Conservation (phyloP, 345 rosid species). For the Citrus reticulata region DNA sequence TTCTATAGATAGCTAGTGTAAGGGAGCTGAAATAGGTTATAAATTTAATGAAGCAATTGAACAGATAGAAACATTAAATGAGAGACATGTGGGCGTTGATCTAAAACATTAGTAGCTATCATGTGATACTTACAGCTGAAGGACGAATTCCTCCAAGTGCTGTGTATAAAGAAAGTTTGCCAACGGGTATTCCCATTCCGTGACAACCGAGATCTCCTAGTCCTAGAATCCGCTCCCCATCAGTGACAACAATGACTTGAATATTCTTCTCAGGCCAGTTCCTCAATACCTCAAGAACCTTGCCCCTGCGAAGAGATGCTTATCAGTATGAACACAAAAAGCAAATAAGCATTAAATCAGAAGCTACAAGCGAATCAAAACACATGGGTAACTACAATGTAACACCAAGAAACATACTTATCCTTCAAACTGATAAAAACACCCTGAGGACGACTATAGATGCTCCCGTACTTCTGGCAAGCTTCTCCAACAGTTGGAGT, state of each 20-base stretch:
- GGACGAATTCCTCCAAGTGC: slow-evolving; percentile 99
- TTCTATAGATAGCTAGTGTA: neutral
- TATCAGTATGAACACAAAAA: slow-evolving; percentile 5
- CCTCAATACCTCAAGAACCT: slow-evolving; percentile 78
- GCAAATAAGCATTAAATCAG: slow-evolving; percentile 1
- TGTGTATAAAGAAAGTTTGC: slow-evolving; percentile 87
- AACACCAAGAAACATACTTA: slow-evolving; percentile 43
- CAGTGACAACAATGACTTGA: slow-evolving; percentile 95
- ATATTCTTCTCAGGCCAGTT: slow-evolving; percentile 96
- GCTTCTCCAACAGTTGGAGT: slow-evolving; percentile 99
- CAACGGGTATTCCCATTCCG: slow-evolving; percentile 99
- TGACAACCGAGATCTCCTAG: slow-evolving; percentile 98
- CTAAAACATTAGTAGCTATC: neutral
- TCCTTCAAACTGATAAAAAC: slow-evolving; percentile 92
- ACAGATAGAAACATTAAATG: neutral
- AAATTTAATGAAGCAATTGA: neutral
- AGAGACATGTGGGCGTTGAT: neutral
- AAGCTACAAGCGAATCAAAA: neutral
- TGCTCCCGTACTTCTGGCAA: slow-evolving; percentile 97
- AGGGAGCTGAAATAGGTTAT: neutral
- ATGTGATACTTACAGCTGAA: slow-evolving; percentile 68
- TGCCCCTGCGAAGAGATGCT: slow-evolving; percentile 52
- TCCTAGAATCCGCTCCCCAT: slow-evolving; percentile 94
- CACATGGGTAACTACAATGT: slow-evolving; percentile 1
- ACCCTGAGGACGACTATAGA: slow-evolving; percentile 95